These are phyloP conservation scores for Leptosphaerulina australis DNA, from an alignment of 2,329 filamentous ascomycete species.

Conservation along the genomic window DNA sequence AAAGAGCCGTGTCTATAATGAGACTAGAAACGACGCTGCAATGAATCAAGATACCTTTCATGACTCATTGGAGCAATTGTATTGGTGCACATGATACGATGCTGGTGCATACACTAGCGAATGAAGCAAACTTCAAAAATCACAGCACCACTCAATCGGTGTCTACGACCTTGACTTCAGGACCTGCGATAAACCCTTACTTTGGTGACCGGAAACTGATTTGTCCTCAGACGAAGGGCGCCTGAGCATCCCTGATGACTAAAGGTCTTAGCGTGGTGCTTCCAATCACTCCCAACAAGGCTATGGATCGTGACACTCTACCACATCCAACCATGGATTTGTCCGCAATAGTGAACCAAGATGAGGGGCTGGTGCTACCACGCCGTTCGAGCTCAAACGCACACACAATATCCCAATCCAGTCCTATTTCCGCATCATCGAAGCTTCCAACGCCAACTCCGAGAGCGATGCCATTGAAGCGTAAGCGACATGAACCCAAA, in stretches of 20 bases:
- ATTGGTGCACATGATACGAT: constrained; percentile 28
- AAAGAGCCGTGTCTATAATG: constrained; percentile 19
- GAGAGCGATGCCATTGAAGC: constrained; percentile 40
- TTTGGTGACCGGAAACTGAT: constrained; percentile 3
- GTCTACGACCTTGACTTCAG: too few relatives aligned
- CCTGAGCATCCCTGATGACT: constrained; percentile 9
- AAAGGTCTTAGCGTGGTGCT: constrained; percentile 18
- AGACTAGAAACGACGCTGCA: constrained; percentile 16
- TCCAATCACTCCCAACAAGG: constrained; percentile 19
- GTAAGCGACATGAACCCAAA: constrained; percentile 46
- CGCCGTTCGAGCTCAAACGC: constrained; percentile 41
- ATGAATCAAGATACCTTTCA: constrained; percentile 23
- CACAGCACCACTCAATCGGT: constrained; percentile 2
- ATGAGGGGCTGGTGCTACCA: constrained; percentile 38
- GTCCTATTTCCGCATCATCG: constrained; percentile 36
- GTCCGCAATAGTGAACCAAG: constrained; percentile 44
- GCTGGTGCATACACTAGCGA: constrained; percentile 35
- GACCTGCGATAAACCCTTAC: too few relatives aligned
- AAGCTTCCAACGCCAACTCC: constrained; percentile 37
- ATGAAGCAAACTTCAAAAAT: constrained; percentile 22
- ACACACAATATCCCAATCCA: constrained; percentile 35
- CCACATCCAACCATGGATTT: constrained; percentile 45
- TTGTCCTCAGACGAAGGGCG: constrained; percentile 1
- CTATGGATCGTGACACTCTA: constrained; percentile 31
- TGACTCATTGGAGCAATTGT: constrained; percentile 35